Base-by-base conservation (phyloP, 257 asterid genomes). In the Nicotiana tomentosiformis region DNA sequence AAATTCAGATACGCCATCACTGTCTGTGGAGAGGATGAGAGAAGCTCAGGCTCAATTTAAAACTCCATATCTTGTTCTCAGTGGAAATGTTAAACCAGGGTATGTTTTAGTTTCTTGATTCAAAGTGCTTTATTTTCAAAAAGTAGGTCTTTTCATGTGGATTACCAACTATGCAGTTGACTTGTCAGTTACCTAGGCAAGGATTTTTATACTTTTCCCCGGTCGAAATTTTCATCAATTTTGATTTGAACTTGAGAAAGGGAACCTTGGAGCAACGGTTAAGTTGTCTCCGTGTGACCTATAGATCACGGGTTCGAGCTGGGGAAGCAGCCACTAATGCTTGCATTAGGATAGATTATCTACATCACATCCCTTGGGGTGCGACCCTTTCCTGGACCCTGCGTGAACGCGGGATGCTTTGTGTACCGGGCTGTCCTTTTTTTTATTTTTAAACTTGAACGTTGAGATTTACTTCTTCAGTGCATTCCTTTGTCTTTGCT, bases 81-180 rank as follows among this genome's bases (percentile, higher is more conserved):
- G 98, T 35, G 98, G 98, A 57, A 68, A 94, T 87, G 97, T 93
- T 80, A 94, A 90, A 88, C 97, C 97, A 32, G 97, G 98, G 99
- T 94, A 94, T 83, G 90, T 83, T n/a, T 33, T 61, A 62, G 35
- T 82, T 79, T 51, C 60, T 81, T 66, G 53, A 58, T 66, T 68
- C 56, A 6, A 32, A 23, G 58, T 70, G 56, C 64, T 51, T 51
- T 51, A 51, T 29, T 26, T 76, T 46, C 26, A 49, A 8, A 26
- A 51, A 51, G 64, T 76, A 76, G 43, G 20, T 51, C 46, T 76
- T 51, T 23, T 29, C 64, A 61, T n/a, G 0, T 29, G 29, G 64
- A 76, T 7, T 49, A 74, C 53, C 64, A 76, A 51, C 80, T 76
- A 8, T 76, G 64, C 80, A 26, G 26, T 17, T 51, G 80, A 51